A percentile compares a stretch with the other conserved stretches of the same genome.
phyloP scores from a whole-genome alignment of 192 early-diverging fungal species.

The Coemansia pectinata region DNA sequence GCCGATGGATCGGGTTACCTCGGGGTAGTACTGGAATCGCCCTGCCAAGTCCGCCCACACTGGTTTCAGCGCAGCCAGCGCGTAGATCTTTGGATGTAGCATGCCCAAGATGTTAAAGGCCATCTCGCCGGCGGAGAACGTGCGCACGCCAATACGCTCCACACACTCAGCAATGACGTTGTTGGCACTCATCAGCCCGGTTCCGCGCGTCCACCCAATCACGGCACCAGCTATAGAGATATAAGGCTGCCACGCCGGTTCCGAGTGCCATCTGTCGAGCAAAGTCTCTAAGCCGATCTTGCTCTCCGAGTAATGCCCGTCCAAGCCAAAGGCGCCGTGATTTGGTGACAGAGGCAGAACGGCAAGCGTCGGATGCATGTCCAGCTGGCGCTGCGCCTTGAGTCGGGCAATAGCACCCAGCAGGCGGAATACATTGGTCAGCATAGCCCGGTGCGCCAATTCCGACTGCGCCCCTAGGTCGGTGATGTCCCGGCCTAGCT shows the following conservation, averaged over 20 bases:
- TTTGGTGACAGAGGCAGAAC: slow-evolving; percentile 93
- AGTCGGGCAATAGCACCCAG: slow-evolving; percentile 81
- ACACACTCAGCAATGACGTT: slow-evolving; percentile 76
- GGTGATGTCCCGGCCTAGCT: slow-evolving; percentile 80
- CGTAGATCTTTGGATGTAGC: slow-evolving; percentile 77
- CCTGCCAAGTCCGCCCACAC: slow-evolving; percentile 96
- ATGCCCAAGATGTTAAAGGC: slow-evolving; percentile 91
- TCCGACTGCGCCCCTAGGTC: slow-evolving; percentile 80
- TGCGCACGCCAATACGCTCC: slow-evolving; percentile 81
- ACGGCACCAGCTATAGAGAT: slow-evolving; percentile 85
- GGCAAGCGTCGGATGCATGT: slow-evolving; percentile 83
- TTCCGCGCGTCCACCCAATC: slow-evolving; percentile 98
- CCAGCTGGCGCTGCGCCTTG: slow-evolving; percentile 69
- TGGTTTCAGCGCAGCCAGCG: slow-evolving; percentile 72
- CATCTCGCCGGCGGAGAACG: slow-evolving; percentile 93
- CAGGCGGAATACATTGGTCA: slow-evolving; percentile 89
- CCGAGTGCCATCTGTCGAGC: slow-evolving; percentile 88
- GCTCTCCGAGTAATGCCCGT: slow-evolving; percentile 92
- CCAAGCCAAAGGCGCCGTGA: slow-evolving; percentile 91
- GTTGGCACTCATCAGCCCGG: slow-evolving; percentile 90
- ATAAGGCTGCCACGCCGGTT: slow-evolving; percentile 79
- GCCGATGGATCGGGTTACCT: slow-evolving; percentile 9
- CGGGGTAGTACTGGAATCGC: slow-evolving; percentile 81
- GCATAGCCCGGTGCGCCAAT: slow-evolving; percentile 88
- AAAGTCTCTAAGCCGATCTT: slow-evolving; percentile 92